A percentile compares a stretch with the other conserved stretches of the same genome.
phyloP scores from a whole-genome alignment of 176 grass and related monocot species.

The Coix lacrymajobi region DNA sequence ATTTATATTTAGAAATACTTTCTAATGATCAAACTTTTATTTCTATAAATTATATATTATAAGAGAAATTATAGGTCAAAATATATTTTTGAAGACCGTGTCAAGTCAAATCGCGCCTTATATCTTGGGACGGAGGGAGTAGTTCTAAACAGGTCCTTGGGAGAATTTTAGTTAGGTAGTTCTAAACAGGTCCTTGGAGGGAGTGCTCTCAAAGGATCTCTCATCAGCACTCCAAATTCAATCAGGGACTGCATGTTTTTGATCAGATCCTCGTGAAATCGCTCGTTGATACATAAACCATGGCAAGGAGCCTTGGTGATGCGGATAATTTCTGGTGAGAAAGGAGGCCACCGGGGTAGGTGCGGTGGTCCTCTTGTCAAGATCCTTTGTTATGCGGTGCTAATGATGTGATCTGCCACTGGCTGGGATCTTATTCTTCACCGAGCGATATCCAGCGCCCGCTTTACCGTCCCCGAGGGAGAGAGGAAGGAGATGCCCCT shows the following conservation, averaged over 20 bases:
- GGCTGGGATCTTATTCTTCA: conserved; percentile 31
- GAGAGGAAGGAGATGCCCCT: not conserved
- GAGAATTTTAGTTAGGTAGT: too few species aligned
- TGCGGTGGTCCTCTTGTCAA: not conserved
- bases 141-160: too few species aligned
- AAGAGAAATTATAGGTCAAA: too few species aligned
- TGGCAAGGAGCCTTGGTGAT: not conserved
- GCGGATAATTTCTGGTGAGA: not conserved
- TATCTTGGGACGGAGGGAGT: too few species aligned
- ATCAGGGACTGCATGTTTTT: not conserved
- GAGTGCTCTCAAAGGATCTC: too few species aligned
- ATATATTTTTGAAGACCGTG: too few species aligned
- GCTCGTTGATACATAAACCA: not conserved
- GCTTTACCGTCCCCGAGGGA: conserved; percentile 12
- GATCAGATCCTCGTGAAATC: not conserved
- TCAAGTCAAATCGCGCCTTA: too few species aligned
- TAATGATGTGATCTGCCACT: conserved; percentile 32
- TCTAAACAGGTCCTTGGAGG: too few species aligned
- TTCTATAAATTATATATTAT: too few species aligned
- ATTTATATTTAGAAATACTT: too few species aligned
- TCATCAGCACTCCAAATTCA: not conserved
- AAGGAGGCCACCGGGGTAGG: not conserved
- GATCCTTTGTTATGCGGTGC: conserved; percentile 18
- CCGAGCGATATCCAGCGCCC: not conserved
- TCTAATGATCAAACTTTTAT: too few species aligned